Evolutionary conservation across 176 grass and related monocot species (phyloP).

Genomic region (Ananas comosus): DNA sequence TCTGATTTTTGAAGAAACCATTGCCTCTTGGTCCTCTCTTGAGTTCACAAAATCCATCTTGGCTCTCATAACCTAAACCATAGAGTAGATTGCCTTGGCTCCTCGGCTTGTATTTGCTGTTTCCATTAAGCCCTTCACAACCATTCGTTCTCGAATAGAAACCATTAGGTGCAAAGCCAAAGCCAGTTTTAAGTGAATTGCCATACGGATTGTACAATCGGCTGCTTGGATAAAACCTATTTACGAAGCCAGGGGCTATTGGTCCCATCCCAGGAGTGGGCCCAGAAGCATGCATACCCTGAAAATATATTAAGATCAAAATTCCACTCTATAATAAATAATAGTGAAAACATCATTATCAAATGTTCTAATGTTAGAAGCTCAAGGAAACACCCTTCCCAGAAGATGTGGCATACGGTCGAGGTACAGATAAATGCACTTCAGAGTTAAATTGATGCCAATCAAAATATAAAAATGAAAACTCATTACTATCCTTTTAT

Average conservation of each 20-base stretch:
- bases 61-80: constrained; percentile 65
- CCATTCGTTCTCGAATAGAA: constrained; percentile 67
- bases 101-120: constrained; percentile 71
- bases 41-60: constrained; percentile 73
- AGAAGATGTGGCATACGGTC: too few relatives aligned
- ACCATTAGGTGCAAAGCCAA: constrained; percentile 68
- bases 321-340: background rate
- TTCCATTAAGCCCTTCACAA: constrained; percentile 38
- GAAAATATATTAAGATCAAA: constrained; percentile 22
- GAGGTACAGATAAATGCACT: background rate
- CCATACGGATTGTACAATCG: constrained; percentile 53
- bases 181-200: constrained; percentile 39
- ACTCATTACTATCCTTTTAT: background rate
- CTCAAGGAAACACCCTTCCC: too few relatives aligned
- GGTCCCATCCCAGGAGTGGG: constrained; percentile 62
- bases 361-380: too few relatives aligned
- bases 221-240: constrained; percentile 63
- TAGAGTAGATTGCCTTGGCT: constrained; percentile 38
- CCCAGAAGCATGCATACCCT: constrained; percentile 53
- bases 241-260: constrained; percentile 36
- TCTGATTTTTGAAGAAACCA: constrained; percentile 63
- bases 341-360: too few relatives aligned
- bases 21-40: constrained; percentile 77
- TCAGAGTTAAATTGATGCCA: constrained; percentile 13
- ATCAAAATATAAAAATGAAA: background rate